Evolutionary conservation across 129 eudicot species (phyloP).

Genomic region (Heracleum sosnowskyi): DNA sequence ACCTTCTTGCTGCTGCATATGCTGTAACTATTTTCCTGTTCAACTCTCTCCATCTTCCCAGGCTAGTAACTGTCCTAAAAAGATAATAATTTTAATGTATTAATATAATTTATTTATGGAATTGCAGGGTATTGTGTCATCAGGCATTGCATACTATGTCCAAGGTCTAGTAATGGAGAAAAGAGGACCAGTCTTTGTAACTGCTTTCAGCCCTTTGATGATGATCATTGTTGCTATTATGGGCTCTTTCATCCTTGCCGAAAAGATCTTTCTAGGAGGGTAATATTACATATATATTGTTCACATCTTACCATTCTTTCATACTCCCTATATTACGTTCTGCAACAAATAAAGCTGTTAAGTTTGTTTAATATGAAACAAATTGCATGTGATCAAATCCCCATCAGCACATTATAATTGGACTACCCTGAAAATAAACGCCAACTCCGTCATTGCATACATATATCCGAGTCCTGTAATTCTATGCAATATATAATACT

Average conservation of each 20-base stretch:
- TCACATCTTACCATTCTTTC: not conserved
- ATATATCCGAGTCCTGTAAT: not conserved
- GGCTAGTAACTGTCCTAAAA: not conserved
- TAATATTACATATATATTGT: slow-evolving; percentile 28
- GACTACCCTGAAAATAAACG: not conserved
- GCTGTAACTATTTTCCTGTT: slow-evolving; percentile 40
- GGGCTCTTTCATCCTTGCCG: slow-evolving; percentile 92
- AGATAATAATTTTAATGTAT: not conserved
- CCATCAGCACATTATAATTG: too few species aligned
- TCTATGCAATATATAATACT: not conserved
- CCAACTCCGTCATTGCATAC: not conserved
- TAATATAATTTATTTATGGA: not conserved
- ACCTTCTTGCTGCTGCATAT: slow-evolving; percentile 96
- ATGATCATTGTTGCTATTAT: slow-evolving; percentile 96
- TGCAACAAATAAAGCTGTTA: not conserved
- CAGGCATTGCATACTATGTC: slow-evolving; percentile 94
- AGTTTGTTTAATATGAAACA: too few species aligned
- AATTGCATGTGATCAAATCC: too few species aligned
- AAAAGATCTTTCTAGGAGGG: slow-evolving; percentile 90
- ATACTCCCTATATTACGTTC: not conserved
- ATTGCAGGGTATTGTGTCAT: slow-evolving; percentile 81
- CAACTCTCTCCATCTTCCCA: not conserved
- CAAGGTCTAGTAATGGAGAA: slow-evolving; percentile 94
- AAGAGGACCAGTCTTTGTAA: slow-evolving; percentile 94
- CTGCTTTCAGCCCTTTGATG: slow-evolving; percentile 97